Base-by-base conservation (phyloP, 371 early-diverging fungal species). In the Choanephora cucurbitarum region DNA sequence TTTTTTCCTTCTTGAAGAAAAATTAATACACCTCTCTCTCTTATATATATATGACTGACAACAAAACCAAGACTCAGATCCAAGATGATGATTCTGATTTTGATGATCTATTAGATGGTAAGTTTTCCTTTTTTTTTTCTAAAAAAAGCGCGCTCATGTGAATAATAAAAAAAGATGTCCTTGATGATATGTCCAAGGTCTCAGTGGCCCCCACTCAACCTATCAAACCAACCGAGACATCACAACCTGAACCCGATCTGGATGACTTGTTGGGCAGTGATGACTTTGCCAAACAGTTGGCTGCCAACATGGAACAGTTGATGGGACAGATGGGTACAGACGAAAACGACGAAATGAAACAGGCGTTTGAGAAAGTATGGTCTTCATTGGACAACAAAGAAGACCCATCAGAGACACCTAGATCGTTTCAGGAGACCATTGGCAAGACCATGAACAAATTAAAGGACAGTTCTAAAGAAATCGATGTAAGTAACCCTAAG, bases 361-460 rank as follows among this genome's bases (percentile, higher is more conserved):
- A 79, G n/a, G 75, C 84, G 2, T 84, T 88, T 72, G 84, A 85
- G 54, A 79, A 82, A 61, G 77, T 87, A 28, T 77, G 83, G 75
- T 69, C 72, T 24, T 75, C 80, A 0, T 66, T 86, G 47, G 80
- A 78, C 57, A 67, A 69, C 39, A 37, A 49, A 18, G 33, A 42
- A 32, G 33, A 58, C 52, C 65, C 13, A 60, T n/a, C n/a, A n/a
- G n/a, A 61, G 21, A 23, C 52, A 17, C 53, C 49, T 18, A 48
- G 62, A 54, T 71, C 81, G 44, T 93, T 93, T 73, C 90, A 91
- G 62, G 90, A 90, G 47, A 85, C 82, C 19, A 91, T 93, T 61
- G 82, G 85, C 24, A 84, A 90, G 45, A 94, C 95, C 6, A 85
- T 94, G 88, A 84, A 83, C 62, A 92, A 93, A 52, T 73, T 96